Evolutionary conservation across 2,329 filamentous ascomycete genomes (phyloP).

Genomic region (Zasmidium citrigriseum): DNA sequence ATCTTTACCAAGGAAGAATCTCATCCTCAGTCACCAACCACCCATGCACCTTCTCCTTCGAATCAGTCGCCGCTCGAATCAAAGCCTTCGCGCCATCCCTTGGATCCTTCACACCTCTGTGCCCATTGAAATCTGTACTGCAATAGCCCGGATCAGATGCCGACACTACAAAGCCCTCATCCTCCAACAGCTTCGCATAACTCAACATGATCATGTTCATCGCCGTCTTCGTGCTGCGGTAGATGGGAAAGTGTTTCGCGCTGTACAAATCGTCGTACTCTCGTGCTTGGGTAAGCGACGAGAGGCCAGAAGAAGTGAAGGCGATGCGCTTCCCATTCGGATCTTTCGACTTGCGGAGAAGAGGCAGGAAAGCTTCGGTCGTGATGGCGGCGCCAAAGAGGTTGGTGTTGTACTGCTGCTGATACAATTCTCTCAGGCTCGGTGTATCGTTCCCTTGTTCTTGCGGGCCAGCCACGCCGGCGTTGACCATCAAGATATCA

Average conservation of each 20-base stretch:
- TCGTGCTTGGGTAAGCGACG: not conserved
- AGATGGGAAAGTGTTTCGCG: slow-evolving; percentile 21
- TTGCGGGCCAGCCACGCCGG: slow-evolving; percentile 27
- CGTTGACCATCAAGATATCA: slow-evolving; percentile 41
- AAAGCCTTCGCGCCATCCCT: slow-evolving; percentile 32
- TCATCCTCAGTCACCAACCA: slow-evolving; percentile 25
- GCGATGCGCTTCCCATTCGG: slow-evolving; percentile 27
- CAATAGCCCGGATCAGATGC: slow-evolving; percentile 23
- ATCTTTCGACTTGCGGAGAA: slow-evolving; percentile 25
- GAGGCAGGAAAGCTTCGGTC: slow-evolving; percentile 30
- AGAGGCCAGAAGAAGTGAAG: slow-evolving; percentile 14
- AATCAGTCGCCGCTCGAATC: slow-evolving; percentile 21
- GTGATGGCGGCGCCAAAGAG: slow-evolving; percentile 28
- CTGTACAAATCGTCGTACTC: slow-evolving; percentile 14
- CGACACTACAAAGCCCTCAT: slow-evolving; percentile 29
- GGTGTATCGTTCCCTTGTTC: not conserved
- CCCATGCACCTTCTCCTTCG: slow-evolving; percentile 30
- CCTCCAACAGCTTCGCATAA: slow-evolving; percentile 21
- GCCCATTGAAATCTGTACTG: slow-evolving; percentile 29
- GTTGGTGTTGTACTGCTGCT: slow-evolving; percentile 30
- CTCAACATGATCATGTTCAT: slow-evolving; percentile 31
- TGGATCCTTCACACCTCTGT: slow-evolving; percentile 28
- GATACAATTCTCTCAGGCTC: slow-evolving; percentile 21
- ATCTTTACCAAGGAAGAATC: slow-evolving; percentile 7
- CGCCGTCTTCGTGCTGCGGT: slow-evolving; percentile 29